Base-by-base conservation (phyloP, 768 basidiomycete species). In the Suillus ampliporus region DNA sequence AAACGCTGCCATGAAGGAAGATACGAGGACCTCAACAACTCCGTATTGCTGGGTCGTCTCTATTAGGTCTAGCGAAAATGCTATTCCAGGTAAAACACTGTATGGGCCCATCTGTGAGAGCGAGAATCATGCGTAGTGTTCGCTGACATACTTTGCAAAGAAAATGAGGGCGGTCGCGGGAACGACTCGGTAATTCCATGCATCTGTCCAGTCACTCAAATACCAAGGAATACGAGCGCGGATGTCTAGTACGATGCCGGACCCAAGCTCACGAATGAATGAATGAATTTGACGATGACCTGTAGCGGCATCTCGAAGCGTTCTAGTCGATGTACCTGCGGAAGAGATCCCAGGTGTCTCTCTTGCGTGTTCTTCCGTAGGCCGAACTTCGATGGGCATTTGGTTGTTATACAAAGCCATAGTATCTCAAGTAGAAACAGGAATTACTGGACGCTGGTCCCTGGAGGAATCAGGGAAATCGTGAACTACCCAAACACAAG, bases 41-140 rank as follows among this genome's bases (percentile, higher is more conserved):
- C 95, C 95, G 76, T 97, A 97, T 69, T 94, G 84, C 26, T 87
- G 83, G 1, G 94, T 95, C 0, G 94, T 95, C 74, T 96, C 92
- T 73, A 96, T 97, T 15, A 97, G 79, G 72, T 96, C 94, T 58
- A 97, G 74, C 23, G 94, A 94, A 74, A 97, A 97, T 2, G 96
- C 95, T 50, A 96, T 90, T 10, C 91, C 94, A 17, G 95, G 94
- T 19, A 95, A 81, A n/a, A 95, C 87, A 65, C 91, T 91, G 67
- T 5, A 57, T 15, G 37, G n/a, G n/a, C n/a, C n/a, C 5, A 52
- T 34, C 15, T 69, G 50, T 56, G 46, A 17, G 40, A 17, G 5
- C 23, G 26, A 46, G 60, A 50, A 23, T 44, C 34, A 47, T 40
- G 59, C 23, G 3, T 34, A 15, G 26, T n/a, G 58, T 10, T 37